Percentiles rank a stretch among this genome's conserved stretches.
Evolutionary conservation across 805 yeast genomes (phyloP).

Genomic region (Zygosaccharomyces pseudorouxii): DNA sequence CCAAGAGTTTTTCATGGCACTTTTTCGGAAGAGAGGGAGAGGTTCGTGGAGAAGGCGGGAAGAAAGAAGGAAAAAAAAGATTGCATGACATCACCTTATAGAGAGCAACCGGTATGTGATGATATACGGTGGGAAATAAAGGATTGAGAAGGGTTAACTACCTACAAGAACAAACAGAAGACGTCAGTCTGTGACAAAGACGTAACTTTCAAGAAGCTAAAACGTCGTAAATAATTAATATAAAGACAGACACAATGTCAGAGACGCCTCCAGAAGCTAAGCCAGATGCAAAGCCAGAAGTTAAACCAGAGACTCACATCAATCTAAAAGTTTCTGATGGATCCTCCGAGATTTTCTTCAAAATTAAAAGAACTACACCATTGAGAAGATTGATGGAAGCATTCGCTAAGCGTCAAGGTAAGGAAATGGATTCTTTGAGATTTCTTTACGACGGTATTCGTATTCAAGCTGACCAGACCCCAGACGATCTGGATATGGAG

Average conservation of each 20-base stretch:
- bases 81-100: too few species aligned
- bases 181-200: neutral
- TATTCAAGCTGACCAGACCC: conserved; percentile 82
- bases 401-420: conserved; percentile 96
- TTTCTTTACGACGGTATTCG: conserved; percentile 93
- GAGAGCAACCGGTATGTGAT: too few species aligned
- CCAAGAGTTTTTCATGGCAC: too few species aligned
- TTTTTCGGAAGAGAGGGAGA: too few species aligned
- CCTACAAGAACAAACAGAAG: neutral
- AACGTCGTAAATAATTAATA: neutral
- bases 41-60: too few species aligned
- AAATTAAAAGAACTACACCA: conserved; percentile 88
- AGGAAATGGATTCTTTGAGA: conserved; percentile 73
- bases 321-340: conserved; percentile 94
- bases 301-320: conserved; percentile 74
- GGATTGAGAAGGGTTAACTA: neutral
- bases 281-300: conserved; percentile 44
- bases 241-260: conserved; percentile 18
- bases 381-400: conserved; percentile 95
- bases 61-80: too few species aligned
- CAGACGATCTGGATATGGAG: conserved; percentile 87
- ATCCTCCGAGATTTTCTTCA: conserved; percentile 88
- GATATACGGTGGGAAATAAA: too few species aligned
- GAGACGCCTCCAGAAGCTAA: conserved; percentile 35
- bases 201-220: too few species aligned